Evolutionary conservation across 78 protist genomes (phyloP).

Genomic region (Dictyostelium intermedium): DNA sequence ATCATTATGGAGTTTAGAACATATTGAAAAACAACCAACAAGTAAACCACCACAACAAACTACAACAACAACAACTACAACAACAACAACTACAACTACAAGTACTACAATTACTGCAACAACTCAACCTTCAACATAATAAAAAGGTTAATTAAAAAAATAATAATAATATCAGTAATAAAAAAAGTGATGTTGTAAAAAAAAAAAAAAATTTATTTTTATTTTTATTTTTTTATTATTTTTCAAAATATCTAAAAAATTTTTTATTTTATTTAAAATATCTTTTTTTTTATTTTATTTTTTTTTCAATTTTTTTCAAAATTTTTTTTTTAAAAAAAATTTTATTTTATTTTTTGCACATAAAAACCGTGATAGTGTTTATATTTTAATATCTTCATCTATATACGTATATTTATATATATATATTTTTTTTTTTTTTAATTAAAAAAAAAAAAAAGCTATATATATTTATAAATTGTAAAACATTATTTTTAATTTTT

Average conservation of each 20-base stretch:
- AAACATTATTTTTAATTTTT: too few relatives aligned
- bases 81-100: neutral
- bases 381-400: neutral
- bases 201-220: neutral
- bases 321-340: neutral
- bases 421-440: too few relatives aligned
- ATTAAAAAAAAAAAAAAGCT: too few relatives aligned
- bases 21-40: slow-evolving; percentile 8
- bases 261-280: neutral
- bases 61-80: neutral
- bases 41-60: neutral
- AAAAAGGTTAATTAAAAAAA: neutral
- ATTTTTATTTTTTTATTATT: neutral
- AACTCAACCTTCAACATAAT: neutral
- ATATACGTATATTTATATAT: neutral
- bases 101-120: neutral
- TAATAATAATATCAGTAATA: too few relatives aligned
- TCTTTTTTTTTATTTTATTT: neutral
- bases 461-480: too few relatives aligned
- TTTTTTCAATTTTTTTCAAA: neutral
- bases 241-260: neutral
- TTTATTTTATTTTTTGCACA: neutral
- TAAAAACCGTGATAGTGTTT: neutral
- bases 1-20: slow-evolving; percentile 62
- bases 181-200: too few relatives aligned